Evolutionary conservation across 345 rosid genomes (phyloP), one percentile per base, ranked within the genome.

Genomic region (Arabis hirsuta): DNA sequence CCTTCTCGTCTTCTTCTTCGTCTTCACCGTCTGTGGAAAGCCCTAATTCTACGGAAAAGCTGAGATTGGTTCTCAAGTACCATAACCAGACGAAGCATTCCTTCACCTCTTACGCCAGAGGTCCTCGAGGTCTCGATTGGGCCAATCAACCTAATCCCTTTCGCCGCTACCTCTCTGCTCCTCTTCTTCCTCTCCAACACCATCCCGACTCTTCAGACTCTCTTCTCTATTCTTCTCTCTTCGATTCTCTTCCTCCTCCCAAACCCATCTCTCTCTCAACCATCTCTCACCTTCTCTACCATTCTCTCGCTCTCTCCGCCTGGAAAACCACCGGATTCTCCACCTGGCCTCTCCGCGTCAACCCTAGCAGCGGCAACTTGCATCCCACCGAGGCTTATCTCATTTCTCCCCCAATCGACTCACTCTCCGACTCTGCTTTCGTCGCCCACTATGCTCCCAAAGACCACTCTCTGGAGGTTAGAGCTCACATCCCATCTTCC

Each of bases 281-380:
- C 0, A 81, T 92, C 39, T 90, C 98, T 44, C 88, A 76, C 69
- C 72, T 90, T 11, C 84, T 92, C 65, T 87, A 81, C 70, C 81
- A 90, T 36, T 90, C 96, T 31, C 81, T 92, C 31, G 90, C 98
- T n/a, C 92, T 92, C 39, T 92, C 96, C 59, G 96, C 96, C 46
- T 92, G 98, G 98, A 92, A 92, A 74, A 73, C 95, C 13, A 76
- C 86, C 65, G 92, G 92, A 0, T 53, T 45, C 57, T 92, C 98
- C 71, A 92, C 94, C 6, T 92, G 98, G 96, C 87, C 98, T 2
- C 96, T 92, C 73, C 88, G 96, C 68, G 96, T 86, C 61, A 92
- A 92, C 84, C 98, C 98, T 56, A 90, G 98, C 73, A 92, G 98
- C 77, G 98, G 98, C 36, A 92, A 92, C 75, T 65, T 92, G 27